Conservation (phyloP, 257 asterid genomes). For the Echium plantagineum region DNA sequence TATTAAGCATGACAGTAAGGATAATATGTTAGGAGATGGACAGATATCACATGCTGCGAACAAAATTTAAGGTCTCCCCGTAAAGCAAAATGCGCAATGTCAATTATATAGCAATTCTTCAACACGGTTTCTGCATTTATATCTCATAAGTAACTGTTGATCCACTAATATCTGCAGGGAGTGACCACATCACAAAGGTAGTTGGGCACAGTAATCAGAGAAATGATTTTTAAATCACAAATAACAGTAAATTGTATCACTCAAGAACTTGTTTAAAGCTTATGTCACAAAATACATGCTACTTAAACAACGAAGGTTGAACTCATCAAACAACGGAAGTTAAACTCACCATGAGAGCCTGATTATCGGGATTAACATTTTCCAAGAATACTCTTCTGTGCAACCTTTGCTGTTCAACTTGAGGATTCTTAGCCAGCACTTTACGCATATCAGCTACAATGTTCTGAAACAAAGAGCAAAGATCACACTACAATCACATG, state of each 20-base stretch:
- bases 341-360: slow-evolving; percentile 70
- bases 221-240: neutral
- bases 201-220: neutral
- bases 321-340: slow-evolving; percentile 21
- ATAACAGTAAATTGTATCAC: neutral
- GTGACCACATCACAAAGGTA: neutral
- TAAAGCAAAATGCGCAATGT: neutral
- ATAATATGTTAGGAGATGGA: neutral
- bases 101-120: neutral
- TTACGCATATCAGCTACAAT: slow-evolving; percentile 97
- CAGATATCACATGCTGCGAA: neutral
- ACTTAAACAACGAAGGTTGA: slow-evolving; percentile 9
- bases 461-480: slow-evolving; percentile 29
- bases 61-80: neutral
- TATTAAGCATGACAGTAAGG: slow-evolving; percentile 5
- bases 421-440: slow-evolving; percentile 85
- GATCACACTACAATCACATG: slow-evolving; percentile 7
- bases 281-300: neutral
- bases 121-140: neutral
- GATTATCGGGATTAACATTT: slow-evolving; percentile 69
- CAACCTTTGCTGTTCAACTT: slow-evolving; percentile 88
- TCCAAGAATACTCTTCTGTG: slow-evolving; percentile 87
- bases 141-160: too few relatives aligned
- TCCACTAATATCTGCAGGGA: neutral
- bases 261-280: neutral